Evolutionary conservation across 2,329 filamentous ascomycete genomes (phyloP), one percentile per base, ranked within the genome.

Genomic region (Aureobasidium pullulans): DNA sequence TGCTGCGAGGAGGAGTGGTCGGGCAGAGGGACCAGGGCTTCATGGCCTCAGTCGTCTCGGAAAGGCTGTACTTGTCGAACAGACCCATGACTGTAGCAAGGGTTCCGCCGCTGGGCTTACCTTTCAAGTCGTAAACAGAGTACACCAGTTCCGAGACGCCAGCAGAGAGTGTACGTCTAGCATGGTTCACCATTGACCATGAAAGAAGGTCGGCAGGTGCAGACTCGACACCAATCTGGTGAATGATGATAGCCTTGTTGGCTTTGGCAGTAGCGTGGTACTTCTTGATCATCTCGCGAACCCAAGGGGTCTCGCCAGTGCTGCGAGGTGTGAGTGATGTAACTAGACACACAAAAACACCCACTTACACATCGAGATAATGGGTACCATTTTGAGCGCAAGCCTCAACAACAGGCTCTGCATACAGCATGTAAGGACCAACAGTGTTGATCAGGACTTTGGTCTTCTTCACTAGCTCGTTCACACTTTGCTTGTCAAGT

Each of bases 331-430:
- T 57, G 39, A 47, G 32, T 23, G 13, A 5, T 16, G 2, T 44
- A 59, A 74, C 66, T 66, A 79, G 9, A 28, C 6, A 23, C 16
- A 13, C 11, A 8, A 23, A 23, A 23, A 23, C 23, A 23, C 23
- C 23, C 23, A 47, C 44, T 15, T 47, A 47, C 75, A 79, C 81
- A 68, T 88, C 85, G 58, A 88, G 71, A 66, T 88, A 88, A 69
- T 88, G 84, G 4, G 85, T 88, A 6, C 85, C 84, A 63, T 79
- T 81, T 56, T 79, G 75, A 3, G 82, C 84, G 67, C 84, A 88
- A 6, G 84, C 84, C 64, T 84, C 81, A 8, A 88, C 77, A 4
- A 86, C 82, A 0, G 81, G 81, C 34, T 81, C 80, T n/a, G 84
- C 85, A 69, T 86, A 84, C 57, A 81, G 72, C 73, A 83, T 78